phyloP scores from a whole-genome alignment of 306 rosid species.

The Leucaena leucocephala region DNA sequence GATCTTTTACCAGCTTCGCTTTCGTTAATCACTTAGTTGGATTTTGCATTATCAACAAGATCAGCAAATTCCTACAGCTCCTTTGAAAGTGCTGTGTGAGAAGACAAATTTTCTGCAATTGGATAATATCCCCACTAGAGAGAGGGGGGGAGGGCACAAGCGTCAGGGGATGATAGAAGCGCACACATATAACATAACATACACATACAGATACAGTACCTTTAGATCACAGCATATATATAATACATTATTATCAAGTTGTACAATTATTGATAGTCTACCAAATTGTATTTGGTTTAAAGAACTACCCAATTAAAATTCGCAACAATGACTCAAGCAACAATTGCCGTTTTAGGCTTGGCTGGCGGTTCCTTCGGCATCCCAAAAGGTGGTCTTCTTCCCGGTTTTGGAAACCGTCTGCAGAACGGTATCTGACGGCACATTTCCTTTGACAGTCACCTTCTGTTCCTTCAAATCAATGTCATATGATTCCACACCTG shows the following conservation, averaged over 20 bases:
- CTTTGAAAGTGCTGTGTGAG: too few relatives aligned
- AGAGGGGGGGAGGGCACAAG: too few relatives aligned
- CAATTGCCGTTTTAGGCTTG: neutral
- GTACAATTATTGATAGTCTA: neutral
- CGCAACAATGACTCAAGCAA: neutral
- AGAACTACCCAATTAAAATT: neutral
- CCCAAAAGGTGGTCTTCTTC: constrained; percentile 87
- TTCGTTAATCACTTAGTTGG: too few relatives aligned
- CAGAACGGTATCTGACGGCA: constrained; percentile 64
- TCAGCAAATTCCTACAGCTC: too few relatives aligned
- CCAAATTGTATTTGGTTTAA: neutral
- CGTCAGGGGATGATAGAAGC: too few relatives aligned
- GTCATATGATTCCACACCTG: constrained; percentile 84
- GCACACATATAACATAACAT: too few relatives aligned
- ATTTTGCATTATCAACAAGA: too few relatives aligned
- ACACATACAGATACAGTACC: neutral
- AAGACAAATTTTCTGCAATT: too few relatives aligned
- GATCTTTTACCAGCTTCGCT: too few relatives aligned
- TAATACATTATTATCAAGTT: neutral
- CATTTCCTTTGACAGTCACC: constrained; percentile 81
- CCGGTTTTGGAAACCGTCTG: constrained; percentile 87
- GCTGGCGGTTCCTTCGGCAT: constrained; percentile 44
- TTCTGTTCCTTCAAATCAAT: constrained; percentile 73
- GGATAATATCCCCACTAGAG: too few relatives aligned
- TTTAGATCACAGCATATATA: neutral